Evolutionary conservation across 257 asterid species (phyloP).

Genomic region (Buddleja alternifolia): DNA sequence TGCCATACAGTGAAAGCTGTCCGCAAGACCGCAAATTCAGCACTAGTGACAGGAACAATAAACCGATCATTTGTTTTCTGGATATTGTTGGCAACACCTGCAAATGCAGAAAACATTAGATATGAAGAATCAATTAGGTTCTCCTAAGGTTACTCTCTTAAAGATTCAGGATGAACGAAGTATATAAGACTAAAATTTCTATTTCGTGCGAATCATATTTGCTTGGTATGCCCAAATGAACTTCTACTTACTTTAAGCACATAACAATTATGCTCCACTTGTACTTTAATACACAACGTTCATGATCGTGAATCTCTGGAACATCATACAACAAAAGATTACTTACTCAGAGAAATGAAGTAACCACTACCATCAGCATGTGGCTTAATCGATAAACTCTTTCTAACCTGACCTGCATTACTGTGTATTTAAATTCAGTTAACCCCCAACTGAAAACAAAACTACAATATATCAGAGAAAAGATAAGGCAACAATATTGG

Average conservation of each 20-base stretch:
- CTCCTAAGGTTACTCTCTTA: neutral
- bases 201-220: neutral
- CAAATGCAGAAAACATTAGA: constrained; percentile 21
- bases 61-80: constrained; percentile 70
- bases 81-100: constrained; percentile 82
- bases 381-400: constrained; percentile 78
- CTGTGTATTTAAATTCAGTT: constrained; percentile 45
- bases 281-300: neutral
- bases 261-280: neutral
- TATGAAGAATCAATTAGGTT: constrained; percentile 6
- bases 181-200: neutral
- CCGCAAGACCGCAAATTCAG: constrained; percentile 90
- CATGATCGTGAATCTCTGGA: constrained; percentile 16
- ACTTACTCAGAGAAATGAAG: constrained; percentile 79
- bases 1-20: constrained; percentile 77
- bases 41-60: constrained; percentile 85
- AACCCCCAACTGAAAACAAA: constrained; percentile 22
- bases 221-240: constrained; percentile 17
- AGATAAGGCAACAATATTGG: constrained; percentile 1
- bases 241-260: neutral
- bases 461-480: neutral
- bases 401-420: constrained; percentile 91
- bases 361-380: constrained; percentile 81
- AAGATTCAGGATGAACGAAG: neutral
- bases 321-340: neutral